Evolutionary conservation across 345 rosid species (phyloP), one percentile per base, ranked within the genome.

Genomic region (Pistacia atlantica): DNA sequence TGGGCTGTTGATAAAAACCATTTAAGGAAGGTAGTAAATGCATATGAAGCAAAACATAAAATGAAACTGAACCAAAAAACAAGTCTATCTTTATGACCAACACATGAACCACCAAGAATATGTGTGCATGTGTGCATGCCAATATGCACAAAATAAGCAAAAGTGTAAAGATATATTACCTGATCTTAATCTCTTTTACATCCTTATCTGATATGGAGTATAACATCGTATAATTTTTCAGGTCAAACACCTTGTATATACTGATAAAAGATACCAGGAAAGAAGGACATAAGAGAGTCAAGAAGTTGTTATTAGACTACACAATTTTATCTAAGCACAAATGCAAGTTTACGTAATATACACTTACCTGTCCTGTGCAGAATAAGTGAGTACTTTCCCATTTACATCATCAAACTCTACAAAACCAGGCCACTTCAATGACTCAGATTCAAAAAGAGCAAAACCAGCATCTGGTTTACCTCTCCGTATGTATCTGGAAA

Each of bases 351-450:
- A 59, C 13, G 61, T 2, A 42, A 46, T 9, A n/a, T 20, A 67
- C 31, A 67, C 33, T 81, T 76, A 89, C 97, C 90, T 88, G 81
- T 93, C 92, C 63, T 89, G 93, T 68, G 97, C 94, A 76, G 97
- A 93, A 81, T 89, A 89, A 0, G 96, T 91, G 63, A 93, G 88
- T 33, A 93, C 97, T 76, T 93, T 91, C 65, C 93, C 96, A 81
- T 91, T 93, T 58, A 91, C 97, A 86, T 93, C 96, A 84, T 91
- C 96, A 81, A 93, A 93, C 88, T 91, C 97, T 33, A 91, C 96
- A 81, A 91, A 93, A 70, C 97, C 96, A 67, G 97, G 97, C 97
- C 97, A 93, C 76, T 93, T 93, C 75, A 93, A 77, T 13, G 97
- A 91, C 76, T 91, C 96, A 0, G 94, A 91, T 56, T 93, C 98